These are phyloP conservation scores for Entophlyctis helioformis DNA, from an alignment of 192 early-diverging fungal genomes.

Conservation along the genomic window DNA sequence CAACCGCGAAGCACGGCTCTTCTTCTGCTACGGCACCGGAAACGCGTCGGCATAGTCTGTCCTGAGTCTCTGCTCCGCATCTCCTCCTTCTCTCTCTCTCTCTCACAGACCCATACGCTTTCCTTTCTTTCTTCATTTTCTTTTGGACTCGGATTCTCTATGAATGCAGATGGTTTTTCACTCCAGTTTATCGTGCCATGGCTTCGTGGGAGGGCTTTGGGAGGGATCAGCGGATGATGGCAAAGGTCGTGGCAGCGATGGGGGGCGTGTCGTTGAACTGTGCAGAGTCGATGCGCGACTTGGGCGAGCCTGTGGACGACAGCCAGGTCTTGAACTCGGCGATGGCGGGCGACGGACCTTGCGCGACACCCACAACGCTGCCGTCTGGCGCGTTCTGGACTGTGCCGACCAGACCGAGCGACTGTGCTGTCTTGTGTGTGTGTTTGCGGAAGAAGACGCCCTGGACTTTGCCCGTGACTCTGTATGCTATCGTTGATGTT, in stretches of 20 bases:
- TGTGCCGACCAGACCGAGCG: conserved; percentile 9
- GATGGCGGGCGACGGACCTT: conserved; percentile 6
- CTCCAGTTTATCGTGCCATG: conserved; percentile 2
- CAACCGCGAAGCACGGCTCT: conserved; percentile 17
- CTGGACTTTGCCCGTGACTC: too few species aligned
- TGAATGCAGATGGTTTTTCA: conserved; percentile 1
- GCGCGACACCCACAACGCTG: conserved; percentile 14
- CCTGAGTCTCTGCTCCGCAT: neutral
- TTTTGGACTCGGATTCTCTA: too few species aligned
- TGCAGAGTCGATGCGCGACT: conserved; percentile 3
- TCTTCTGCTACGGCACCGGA: conserved; percentile 24
- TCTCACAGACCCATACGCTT: neutral
- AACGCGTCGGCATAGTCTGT: neutral
- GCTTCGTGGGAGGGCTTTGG: neutral
- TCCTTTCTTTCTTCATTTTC: too few species aligned
- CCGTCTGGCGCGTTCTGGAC: conserved; percentile 12
- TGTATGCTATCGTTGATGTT: too few species aligned
- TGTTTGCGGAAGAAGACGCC: conserved; percentile 23
- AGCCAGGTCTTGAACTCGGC: neutral
- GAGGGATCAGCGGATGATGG: neutral
- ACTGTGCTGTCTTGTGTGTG: conserved; percentile 3
- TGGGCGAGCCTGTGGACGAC: conserved; percentile 5
- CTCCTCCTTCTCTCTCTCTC: neutral
- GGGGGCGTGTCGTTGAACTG: neutral
- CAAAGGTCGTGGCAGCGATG: neutral